phyloP scores from a whole-genome alignment of 306 rosid species.

The Trichosanthes cucumerina region DNA sequence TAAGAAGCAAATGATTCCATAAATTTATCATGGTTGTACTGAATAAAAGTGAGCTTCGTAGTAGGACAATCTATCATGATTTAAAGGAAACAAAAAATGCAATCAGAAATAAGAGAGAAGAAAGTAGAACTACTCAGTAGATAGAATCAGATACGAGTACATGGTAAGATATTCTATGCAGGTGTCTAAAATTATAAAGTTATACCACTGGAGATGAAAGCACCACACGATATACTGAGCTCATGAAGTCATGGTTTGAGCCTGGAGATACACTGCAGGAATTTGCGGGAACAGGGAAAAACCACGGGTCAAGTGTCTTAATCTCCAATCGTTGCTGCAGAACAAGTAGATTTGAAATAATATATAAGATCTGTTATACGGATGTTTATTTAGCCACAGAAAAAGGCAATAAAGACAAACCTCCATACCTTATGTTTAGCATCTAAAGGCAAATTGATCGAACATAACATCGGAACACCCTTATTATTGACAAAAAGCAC shows the following conservation, averaged over 20 bases:
- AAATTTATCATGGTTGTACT: background rate
- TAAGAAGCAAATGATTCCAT: background rate
- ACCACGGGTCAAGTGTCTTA: conserved; percentile 65
- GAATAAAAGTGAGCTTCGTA: background rate
- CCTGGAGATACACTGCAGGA: conserved; percentile 61
- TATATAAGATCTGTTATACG: background rate
- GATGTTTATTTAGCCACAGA: background rate
- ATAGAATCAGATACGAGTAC: background rate
- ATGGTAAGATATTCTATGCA: background rate
- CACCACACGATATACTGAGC: conserved; percentile 55
- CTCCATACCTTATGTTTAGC: conserved; percentile 46
- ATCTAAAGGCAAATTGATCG: conserved; percentile 54
- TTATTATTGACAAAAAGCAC: conserved; percentile 69
- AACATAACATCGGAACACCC: conserved; percentile 53
- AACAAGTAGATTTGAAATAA: conserved; percentile 21
- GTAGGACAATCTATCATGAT: background rate
- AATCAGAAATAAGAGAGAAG: background rate
- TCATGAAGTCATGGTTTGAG: conserved; percentile 84
- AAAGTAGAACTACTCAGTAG: background rate
- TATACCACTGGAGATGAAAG: conserved; percentile 94
- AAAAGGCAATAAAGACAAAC: background rate
- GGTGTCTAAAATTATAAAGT: background rate
- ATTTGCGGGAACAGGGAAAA: conserved; percentile 74
- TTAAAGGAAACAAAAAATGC: background rate
- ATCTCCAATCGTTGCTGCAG: conserved; percentile 43